phyloP scores from a whole-genome alignment of 2,329 filamentous ascomycete genomes.

The Penicillium concentricum region DNA sequence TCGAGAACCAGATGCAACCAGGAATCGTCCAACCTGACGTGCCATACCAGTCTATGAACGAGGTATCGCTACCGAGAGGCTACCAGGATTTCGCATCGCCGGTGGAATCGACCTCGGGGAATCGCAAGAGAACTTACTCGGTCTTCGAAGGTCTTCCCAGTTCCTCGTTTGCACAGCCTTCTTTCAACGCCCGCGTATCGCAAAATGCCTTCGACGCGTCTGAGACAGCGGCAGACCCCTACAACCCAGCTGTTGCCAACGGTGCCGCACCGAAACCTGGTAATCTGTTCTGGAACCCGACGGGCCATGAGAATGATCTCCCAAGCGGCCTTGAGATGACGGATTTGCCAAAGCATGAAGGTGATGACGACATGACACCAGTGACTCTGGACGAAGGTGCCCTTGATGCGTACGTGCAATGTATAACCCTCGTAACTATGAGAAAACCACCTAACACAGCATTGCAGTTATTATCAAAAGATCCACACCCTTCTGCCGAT shows the following conservation, averaged over 20 bases:
- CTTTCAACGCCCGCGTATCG: constrained; percentile 36
- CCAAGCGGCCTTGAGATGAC: constrained; percentile 34
- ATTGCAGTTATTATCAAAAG: constrained; percentile 40
- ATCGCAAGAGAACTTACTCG: constrained; percentile 51
- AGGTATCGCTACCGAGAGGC: constrained; percentile 41
- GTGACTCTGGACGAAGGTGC: constrained; percentile 41
- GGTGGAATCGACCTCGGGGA: constrained; percentile 41
- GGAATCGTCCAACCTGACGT: constrained; percentile 41
- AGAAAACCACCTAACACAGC: constrained; percentile 12
- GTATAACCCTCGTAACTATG: neutral
- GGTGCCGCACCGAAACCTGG: constrained; percentile 34
- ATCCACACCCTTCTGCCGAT: constrained; percentile 44
- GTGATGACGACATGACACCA: constrained; percentile 36
- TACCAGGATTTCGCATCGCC: constrained; percentile 57
- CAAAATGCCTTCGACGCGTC: constrained; percentile 37
- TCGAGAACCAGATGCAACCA: constrained; percentile 71
- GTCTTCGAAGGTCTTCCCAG: constrained; percentile 48
- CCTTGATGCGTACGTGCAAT: constrained; percentile 37
- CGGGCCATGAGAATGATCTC: constrained; percentile 32
- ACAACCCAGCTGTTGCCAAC: constrained; percentile 39
- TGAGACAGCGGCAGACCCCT: constrained; percentile 33
- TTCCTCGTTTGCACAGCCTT: constrained; percentile 42
- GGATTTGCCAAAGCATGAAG: constrained; percentile 32
- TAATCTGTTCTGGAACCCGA: constrained; percentile 41
- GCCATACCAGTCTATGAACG: constrained; percentile 45